A percentile compares a stretch with the other conserved stretches of the same genome.
Evolutionary conservation across 2,329 filamentous ascomycete genomes (phyloP).

Genomic region (Pseudogymnoascus sp.): DNA sequence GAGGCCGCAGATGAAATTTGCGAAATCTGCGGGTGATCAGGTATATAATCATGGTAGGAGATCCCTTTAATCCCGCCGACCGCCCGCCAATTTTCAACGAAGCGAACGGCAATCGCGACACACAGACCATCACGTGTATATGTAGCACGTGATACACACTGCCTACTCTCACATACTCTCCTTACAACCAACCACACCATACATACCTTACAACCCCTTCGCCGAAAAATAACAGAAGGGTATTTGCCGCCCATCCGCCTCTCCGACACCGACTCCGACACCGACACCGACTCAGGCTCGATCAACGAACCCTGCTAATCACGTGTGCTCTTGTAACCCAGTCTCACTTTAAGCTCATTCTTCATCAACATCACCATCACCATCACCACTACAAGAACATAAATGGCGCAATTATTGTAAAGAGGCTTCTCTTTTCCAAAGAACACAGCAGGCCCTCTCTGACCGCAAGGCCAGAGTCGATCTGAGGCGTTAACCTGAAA

Average conservation of each 20-base stretch:
- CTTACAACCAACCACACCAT: background rate
- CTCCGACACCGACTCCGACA: no score
- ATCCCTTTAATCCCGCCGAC: slow-evolving; percentile 5
- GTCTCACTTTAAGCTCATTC: background rate
- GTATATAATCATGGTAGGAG: slow-evolving; percentile 7
- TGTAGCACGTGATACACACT: background rate
- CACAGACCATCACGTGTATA: background rate
- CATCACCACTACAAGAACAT: background rate
- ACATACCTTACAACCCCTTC: no score
- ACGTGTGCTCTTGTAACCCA: background rate
- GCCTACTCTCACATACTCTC: background rate
- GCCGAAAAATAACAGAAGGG: no score
- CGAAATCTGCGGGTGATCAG: slow-evolving; percentile 7
- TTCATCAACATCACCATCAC: background rate
- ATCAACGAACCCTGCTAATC: background rate
- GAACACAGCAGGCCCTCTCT: background rate
- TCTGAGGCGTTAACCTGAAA: slow-evolving; percentile 6
- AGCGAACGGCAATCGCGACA: background rate
- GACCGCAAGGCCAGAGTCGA: slow-evolving; percentile 1
- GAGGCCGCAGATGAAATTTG: slow-evolving; percentile 8
- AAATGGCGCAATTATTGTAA: slow-evolving; percentile 7
- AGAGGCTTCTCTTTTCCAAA: background rate
- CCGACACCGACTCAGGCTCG: background rate
- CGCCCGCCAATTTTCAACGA: slow-evolving; percentile 7
- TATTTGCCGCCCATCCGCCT: no score